Evolutionary conservation across 768 basidiomycete genomes (phyloP).

Genomic region (Leccinum incarnatum): DNA sequence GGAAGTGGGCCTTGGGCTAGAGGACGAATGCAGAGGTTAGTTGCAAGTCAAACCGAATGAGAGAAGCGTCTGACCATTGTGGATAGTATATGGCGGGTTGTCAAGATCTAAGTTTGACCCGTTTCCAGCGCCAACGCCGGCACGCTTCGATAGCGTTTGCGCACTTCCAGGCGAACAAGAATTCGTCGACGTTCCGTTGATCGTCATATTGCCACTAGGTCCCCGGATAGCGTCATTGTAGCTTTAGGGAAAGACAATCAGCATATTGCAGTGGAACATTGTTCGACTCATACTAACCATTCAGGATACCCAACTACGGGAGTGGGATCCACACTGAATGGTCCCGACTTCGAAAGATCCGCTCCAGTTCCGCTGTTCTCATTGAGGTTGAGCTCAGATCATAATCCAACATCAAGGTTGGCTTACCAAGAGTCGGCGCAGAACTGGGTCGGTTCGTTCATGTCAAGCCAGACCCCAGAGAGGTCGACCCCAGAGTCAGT

Average conservation of each 20-base stretch:
- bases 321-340: conserved; percentile 52
- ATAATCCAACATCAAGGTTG: too few species aligned
- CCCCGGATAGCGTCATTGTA: conserved; percentile 63
- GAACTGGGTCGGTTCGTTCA: conserved; percentile 69
- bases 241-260: conserved; percentile 31
- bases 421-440: conserved; percentile 56
- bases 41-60: neutral
- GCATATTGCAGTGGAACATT: neutral
- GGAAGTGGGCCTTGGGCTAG: conserved; percentile 54
- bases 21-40: neutral
- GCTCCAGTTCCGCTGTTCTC: conserved; percentile 45
- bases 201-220: conserved; percentile 71
- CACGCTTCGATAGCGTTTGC: conserved; percentile 36
- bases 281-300: conserved; percentile 40
- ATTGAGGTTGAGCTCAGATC: conserved; percentile 1
- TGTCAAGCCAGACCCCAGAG: conserved; percentile 67
- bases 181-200: conserved; percentile 63
- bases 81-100: conserved; percentile 63
- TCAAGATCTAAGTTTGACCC: conserved; percentile 50
- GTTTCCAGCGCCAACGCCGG: conserved; percentile 45
- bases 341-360: conserved; percentile 53
- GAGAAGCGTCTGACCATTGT: conserved; percentile 50
- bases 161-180: conserved; percentile 23
- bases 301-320: conserved; percentile 62
- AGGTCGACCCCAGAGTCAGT: conserved; percentile 50